Conservation (phyloP, 2,329 filamentous ascomycete genomes). For the Colletotrichum higginsianum region DNA sequence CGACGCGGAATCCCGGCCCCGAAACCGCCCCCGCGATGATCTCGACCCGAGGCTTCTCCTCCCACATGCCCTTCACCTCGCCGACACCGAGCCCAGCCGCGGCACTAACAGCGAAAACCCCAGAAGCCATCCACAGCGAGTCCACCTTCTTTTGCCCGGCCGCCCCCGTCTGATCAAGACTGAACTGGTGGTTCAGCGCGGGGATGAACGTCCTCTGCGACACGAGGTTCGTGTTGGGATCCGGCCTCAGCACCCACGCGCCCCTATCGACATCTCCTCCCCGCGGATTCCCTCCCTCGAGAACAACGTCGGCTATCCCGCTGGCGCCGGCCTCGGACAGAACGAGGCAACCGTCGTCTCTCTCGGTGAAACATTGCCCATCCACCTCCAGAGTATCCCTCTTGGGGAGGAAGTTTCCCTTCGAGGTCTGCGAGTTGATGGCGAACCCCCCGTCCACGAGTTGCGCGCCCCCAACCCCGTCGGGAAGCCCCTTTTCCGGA, state of each 20-base stretch:
- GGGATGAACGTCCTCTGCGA: conserved; percentile 36
- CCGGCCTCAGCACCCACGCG: conserved; percentile 32
- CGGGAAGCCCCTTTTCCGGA: background rate
- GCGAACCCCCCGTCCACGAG: conserved; percentile 43
- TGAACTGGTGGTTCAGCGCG: conserved; percentile 17
- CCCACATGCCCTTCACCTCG: background rate
- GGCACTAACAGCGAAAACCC: conserved; percentile 20
- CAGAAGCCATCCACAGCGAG: conserved; percentile 9
- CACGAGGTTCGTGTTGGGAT: conserved; percentile 45
- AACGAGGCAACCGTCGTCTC: conserved; percentile 7
- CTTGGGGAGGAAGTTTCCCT: conserved; percentile 8
- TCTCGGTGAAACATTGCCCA: background rate
- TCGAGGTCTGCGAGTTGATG: conserved; percentile 22
- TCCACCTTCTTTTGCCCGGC: too few species aligned
- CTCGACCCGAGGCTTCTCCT: background rate
- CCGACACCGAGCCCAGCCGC: background rate
- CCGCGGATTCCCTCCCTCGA: background rate
- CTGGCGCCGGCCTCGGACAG: conserved; percentile 32
- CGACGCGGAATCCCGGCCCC: background rate
- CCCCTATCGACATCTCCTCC: background rate
- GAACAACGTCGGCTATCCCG: conserved; percentile 29
- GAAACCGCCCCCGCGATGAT: background rate
- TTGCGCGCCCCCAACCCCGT: conserved; percentile 29
- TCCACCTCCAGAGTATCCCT: background rate
- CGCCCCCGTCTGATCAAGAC: background rate